Evolutionary conservation across 148 eudicot genomes (phyloP), one percentile per base, ranked within the genome.

Genomic region (Vaccinium myrtillus): DNA sequence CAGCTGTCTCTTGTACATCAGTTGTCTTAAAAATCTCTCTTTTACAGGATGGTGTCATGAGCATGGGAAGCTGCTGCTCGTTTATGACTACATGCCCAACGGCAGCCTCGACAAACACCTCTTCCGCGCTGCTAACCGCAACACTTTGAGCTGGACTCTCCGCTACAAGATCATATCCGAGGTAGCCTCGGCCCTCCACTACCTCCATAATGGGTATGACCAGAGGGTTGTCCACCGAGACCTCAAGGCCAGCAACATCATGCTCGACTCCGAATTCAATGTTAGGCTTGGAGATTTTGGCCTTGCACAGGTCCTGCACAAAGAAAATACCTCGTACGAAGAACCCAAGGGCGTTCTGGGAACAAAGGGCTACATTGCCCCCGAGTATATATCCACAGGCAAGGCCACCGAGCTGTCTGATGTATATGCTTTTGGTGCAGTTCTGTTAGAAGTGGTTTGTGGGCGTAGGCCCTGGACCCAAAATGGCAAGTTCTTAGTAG

Each of bases 281-380:
- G 94, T 95, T 2, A 94, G 94, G 0, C 87, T 94, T 0, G 99
- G 99, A 12, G 99, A 94, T 84, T 96, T 96, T 54, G 98, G 99
- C 49, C 85, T 96, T 7, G 99, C 98, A 14, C 93, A 98, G 0
- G 97, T 95, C 70, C 81, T 96, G 3, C 98, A 96, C 87, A 89
- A 86, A 13, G 94, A 93, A 50, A 93, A 90, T 49, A 91, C 93
- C 73, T 91, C 93, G 0, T 93, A 91, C 55, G 84, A 90, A 0
- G 98, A 95, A 86, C 87, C 92, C 16, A 96, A 92, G 65, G 97
- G 95, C 1, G 92, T 94, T 0, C 87, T 84, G 0, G 97, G 99
- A 81, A 96, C 99, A 0, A 79, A 90, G 87, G 98, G 99, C 2
- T 96, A 96, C 90, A 93, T 96, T 1, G 98, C 99, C 5, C 99